Evolutionary conservation across 257 asterid species (phyloP).

Genomic region (Apocynum venetum): DNA sequence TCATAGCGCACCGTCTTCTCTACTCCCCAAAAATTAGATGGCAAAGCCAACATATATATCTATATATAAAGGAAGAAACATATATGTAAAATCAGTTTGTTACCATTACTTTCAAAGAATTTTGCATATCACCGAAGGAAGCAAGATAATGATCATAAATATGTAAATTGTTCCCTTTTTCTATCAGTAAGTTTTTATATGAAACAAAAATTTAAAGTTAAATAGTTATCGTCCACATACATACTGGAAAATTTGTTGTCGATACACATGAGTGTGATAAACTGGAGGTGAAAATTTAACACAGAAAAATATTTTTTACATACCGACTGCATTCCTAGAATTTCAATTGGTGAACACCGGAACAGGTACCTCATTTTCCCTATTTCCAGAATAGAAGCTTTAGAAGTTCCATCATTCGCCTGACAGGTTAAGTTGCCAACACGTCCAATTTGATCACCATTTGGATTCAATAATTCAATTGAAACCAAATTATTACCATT

Average conservation of each 20-base stretch:
- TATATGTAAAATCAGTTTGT: background rate
- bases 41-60: slow-evolving; percentile 43
- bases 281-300: no score
- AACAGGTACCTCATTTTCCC: slow-evolving; percentile 28
- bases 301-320: background rate
- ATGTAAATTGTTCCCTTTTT: no score
- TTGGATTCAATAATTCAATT: slow-evolving; percentile 17
- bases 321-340: slow-evolving; percentile 48
- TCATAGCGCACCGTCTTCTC: slow-evolving; percentile 22
- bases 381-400: slow-evolving; percentile 13
- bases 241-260: no score
- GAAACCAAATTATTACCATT: slow-evolving; percentile 23
- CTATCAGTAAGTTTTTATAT: no score
- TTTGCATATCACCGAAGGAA: no score
- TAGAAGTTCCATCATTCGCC: background rate
- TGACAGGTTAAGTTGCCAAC: slow-evolving; percentile 34
- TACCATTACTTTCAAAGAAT: background rate
- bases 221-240: no score
- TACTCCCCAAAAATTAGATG: slow-evolving; percentile 7
- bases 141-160: no score
- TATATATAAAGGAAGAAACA: slow-evolving; percentile 14
- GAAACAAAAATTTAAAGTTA: no score
- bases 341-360: slow-evolving; percentile 35
- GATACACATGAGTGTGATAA: no score
- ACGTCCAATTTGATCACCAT: slow-evolving; percentile 19